Evolutionary conservation across 768 basidiomycete species (phyloP).

Genomic region (Coprinopsis strossmayeri): DNA sequence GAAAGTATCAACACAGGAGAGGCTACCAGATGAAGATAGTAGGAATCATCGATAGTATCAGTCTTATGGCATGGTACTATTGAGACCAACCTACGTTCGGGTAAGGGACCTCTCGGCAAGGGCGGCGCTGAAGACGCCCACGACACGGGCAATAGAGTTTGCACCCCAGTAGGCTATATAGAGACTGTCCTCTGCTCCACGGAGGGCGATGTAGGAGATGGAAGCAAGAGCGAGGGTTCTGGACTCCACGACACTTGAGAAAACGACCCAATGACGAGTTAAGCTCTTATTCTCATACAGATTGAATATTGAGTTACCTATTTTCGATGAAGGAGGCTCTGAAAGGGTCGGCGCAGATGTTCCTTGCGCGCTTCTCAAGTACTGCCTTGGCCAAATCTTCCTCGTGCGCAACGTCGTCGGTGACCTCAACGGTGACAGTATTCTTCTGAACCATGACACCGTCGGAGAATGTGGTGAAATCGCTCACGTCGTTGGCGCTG

Average conservation of each 20-base stretch:
- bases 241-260: constrained; percentile 30
- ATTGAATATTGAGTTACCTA: too few relatives aligned
- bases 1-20: constrained; percentile 35
- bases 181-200: constrained; percentile 29
- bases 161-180: constrained; percentile 34
- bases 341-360: too few relatives aligned
- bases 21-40: constrained; percentile 15
- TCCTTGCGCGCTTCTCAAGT: too few relatives aligned
- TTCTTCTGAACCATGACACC: constrained; percentile 12
- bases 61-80: too few relatives aligned
- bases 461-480: too few relatives aligned
- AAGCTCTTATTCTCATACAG: too few relatives aligned
- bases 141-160: constrained; percentile 26
- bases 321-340: too few relatives aligned
- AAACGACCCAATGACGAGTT: constrained; percentile 22
- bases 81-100: constrained; percentile 28
- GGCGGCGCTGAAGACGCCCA: constrained; percentile 29
- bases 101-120: constrained; percentile 31
- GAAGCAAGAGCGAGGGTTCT: constrained; percentile 29
- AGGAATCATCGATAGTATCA: too few relatives aligned
- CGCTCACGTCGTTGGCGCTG: constrained; percentile 19
- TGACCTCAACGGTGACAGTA: too few relatives aligned
- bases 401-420: too few relatives aligned
- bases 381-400: too few relatives aligned
- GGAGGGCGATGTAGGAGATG: constrained; percentile 28